Base-by-base conservation (phyloP, 805 yeast genomes). In the Zygotorulaspora danielsina region DNA sequence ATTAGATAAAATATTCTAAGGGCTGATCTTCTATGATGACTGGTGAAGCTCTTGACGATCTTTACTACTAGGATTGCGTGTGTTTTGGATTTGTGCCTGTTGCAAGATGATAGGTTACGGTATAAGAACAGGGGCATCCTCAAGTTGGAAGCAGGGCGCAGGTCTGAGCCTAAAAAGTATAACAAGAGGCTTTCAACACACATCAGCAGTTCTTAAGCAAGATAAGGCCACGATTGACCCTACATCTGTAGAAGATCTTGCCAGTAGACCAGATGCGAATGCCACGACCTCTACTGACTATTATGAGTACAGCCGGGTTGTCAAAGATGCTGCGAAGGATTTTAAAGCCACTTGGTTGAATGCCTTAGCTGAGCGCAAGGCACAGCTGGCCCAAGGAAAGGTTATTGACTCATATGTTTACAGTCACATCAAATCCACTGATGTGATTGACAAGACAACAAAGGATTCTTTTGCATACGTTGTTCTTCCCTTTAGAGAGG, bases 401-500 rank as follows among this genome's bases (percentile, higher is more conserved):
- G 69, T 77, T 21, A 70, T 80, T 52, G 87, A 82, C 58, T 76
- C 85, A 26, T 78, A 73, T 58, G 76, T 86, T 10, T 81, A 84
- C 61, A 77, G 78, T 40, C 76, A 79, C 45, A 88, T 89, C 6
- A 80, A 77, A 48, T 74, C 89, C 12, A 75, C 86, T 12, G 78
- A 69, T 6, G 78, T 88, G 11, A 69, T 74, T 19, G 93, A 87
- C 48, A 78, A 79, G 55, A 81, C 93, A 1, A 73, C 93, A 49
- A 69, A 68, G 9, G 96, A 88, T 49, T 85, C 95, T 2, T 84
- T 84, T 51, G 70, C 81, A 28, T 82, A 72, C 54, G 64, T 83
- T 44, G 67, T 74, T 1, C 67, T 89, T 35, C 96, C 96, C 0
- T 88, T 89, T 68, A 84, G 84, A 52, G 84, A 84, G 44, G 95